Conservation (phyloP, 345 rosid genomes). For the Erucastrum elatum region DNA sequence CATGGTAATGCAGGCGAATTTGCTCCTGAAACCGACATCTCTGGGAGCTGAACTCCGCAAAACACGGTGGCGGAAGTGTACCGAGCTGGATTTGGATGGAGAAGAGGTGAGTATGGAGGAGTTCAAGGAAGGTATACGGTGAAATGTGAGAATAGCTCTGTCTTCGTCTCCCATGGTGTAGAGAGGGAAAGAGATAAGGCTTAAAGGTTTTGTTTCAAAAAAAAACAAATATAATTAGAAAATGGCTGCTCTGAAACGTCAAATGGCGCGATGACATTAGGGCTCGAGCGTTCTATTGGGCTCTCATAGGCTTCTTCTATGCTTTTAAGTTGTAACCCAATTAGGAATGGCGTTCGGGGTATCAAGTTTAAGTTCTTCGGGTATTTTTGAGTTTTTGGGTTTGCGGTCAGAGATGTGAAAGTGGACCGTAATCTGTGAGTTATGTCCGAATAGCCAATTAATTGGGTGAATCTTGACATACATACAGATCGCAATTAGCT, state of each 20-base stretch:
- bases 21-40: slow-evolving; percentile 30
- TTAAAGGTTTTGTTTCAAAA: slow-evolving; percentile 29
- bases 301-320: slow-evolving; percentile 21
- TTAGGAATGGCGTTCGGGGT: no score
- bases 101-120: slow-evolving; percentile 27
- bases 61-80: slow-evolving; percentile 10
- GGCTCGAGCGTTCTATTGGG: neutral
- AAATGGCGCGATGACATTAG: slow-evolving; percentile 25
- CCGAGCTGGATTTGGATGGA: neutral
- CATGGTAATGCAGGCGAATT: slow-evolving; percentile 67
- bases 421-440: no score
- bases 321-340: neutral
- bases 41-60: neutral
- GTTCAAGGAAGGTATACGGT: slow-evolving; percentile 46
- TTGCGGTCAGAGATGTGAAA: no score
- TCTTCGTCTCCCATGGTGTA: slow-evolving; percentile 53
- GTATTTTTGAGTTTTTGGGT: no score
- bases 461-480: no score
- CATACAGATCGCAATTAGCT: no score
- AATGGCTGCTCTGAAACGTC: slow-evolving; percentile 1
- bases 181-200: slow-evolving; percentile 41
- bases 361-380: no score
- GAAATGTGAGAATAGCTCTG: slow-evolving; percentile 42
- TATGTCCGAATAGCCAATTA: no score
- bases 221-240: neutral